phyloP scores from a whole-genome alignment of 2,329 filamentous ascomycete species.

The Emergomyces africanus region DNA sequence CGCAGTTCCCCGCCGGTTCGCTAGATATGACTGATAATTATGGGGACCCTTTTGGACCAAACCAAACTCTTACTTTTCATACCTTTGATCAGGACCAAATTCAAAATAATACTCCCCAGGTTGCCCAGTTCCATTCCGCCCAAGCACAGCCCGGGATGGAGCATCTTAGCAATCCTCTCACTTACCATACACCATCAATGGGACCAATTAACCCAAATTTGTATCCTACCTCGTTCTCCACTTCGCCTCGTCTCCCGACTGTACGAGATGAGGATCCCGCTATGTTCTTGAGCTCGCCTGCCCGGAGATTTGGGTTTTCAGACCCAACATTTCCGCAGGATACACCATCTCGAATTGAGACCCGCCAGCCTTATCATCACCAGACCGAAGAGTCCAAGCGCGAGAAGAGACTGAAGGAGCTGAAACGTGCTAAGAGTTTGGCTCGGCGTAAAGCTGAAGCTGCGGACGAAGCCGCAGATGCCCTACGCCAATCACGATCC shows the following conservation, averaged over 20 bases:
- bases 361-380: slow-evolving; percentile 36
- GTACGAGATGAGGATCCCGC: slow-evolving; percentile 30
- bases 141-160: slow-evolving; percentile 23
- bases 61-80: slow-evolving; percentile 11
- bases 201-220: slow-evolving; percentile 23
- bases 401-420: slow-evolving; percentile 21
- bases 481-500: slow-evolving; percentile 13
- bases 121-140: slow-evolving; percentile 26
- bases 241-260: slow-evolving; percentile 30
- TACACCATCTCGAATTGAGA: slow-evolving; percentile 15
- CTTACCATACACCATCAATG: slow-evolving; percentile 19
- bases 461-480: slow-evolving; percentile 19
- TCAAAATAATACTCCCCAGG: not conserved
- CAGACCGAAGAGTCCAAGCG: slow-evolving; percentile 37
- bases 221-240: slow-evolving; percentile 33
- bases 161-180: slow-evolving; percentile 16
- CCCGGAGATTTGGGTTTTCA: slow-evolving; percentile 32
- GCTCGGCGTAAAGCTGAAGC: slow-evolving; percentile 16
- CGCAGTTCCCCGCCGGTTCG: slow-evolving; percentile 14
- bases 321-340: slow-evolving; percentile 19
- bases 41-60: slow-evolving; percentile 15
- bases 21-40: slow-evolving; percentile 11
- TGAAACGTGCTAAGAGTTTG: slow-evolving; percentile 22
- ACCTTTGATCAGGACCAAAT: slow-evolving; percentile 3
- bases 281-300: slow-evolving; percentile 37